Evolutionary conservation across 108 stramenopile species (phyloP), one percentile per base, ranked within the genome.

Genomic region (Asterionellopsis glacialis): DNA sequence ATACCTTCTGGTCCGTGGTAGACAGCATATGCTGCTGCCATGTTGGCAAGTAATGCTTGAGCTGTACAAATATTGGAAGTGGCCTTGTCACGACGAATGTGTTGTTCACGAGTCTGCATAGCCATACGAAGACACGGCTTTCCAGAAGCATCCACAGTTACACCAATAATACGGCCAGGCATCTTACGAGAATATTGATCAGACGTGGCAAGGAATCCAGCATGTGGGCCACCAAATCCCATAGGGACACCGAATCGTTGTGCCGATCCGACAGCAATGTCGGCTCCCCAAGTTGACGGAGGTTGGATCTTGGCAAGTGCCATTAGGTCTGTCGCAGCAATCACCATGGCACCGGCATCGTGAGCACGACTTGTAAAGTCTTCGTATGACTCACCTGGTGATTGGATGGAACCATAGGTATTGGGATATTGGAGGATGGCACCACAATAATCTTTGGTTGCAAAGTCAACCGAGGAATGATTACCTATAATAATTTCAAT

Each of bases 1-100:
- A 99, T 53, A 16, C 98, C 98, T 48, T 97, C 90, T 23, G 98
- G 98, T 44, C 98, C 98, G 68, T 99, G 98, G 77, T 99, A 98
- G 50, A 98, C 81, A n/a, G 93, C 97, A 77, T 98, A 99, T 24
- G 96, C 75, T 13, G 98, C 96, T 12, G 98, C 98, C 94, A 99
- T 97, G 79, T 99, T 99, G 51, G 98, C 98, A 50, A 99, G 73
- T 16, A 99, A 76, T 6, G 98, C 98, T 70, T 99, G 98, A 0
- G 98, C 98, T 1, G 98, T 99, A 69, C 98, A 99, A 68, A 99
- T 99, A 67, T 99, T 99, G 59, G 87, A 90, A 9, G 98, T 99
- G 27, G 98, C 98, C 82, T 98, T 99, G 79, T 99, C 98, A 41
- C 98, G 92, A 41, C 97, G 90, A 67, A 98, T 98, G 75, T 96